Base-by-base conservation (phyloP, 495 filamentous ascomycete genomes). In the Hyaloscypha bicolor region DNA sequence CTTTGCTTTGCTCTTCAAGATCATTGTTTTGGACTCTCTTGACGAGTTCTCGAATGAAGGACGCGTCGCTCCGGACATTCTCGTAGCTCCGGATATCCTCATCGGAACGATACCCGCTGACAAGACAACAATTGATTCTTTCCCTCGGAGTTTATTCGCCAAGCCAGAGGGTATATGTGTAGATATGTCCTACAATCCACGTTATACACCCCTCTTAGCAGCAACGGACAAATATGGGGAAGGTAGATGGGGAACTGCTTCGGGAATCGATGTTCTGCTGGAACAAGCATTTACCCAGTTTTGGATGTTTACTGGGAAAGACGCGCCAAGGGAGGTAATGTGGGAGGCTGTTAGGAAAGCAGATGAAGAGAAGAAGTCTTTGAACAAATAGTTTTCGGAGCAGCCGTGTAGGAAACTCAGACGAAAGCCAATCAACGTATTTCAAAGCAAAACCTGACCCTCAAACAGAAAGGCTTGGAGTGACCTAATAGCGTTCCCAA, bases 141-240 rank as follows among this genome's bases (percentile, higher is more conserved):
- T 63, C 61, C 45, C 61, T 21, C 22, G 14, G 29, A 22, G 19
- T 55, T 12, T 63, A 4, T 63, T 63, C 48, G 48, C 11, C 12
- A 63, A 53, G 48, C 21, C 21, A 55, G 48, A 52, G 29, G 61
- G 61, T 11, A 37, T 63, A 4, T 52, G 39, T 55, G 61, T 63
- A 16, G 61, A 63, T 6, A 63, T 63, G 61, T 2, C 61, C 9
- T 63, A 63, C 52, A 63, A 63, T 30, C 61, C 61, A 16, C 61
- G 61, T 37, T 30, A 53, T 52, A 63, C 61, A 31, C 61, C 42
- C 4, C 48, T 63, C 6, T 53, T 53, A 8, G 42, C 29, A 12
- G 61, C 61, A 53, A 37, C 39, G 14, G 45, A 63, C 14, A 16
- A 29, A 19, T 52, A 53, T 32, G 29, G 48, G 39, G 51, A 53